Evolutionary conservation across 768 basidiomycete genomes (phyloP), one percentile per base, ranked within the genome.

Genomic region (Auricularia auricula-judae): DNA sequence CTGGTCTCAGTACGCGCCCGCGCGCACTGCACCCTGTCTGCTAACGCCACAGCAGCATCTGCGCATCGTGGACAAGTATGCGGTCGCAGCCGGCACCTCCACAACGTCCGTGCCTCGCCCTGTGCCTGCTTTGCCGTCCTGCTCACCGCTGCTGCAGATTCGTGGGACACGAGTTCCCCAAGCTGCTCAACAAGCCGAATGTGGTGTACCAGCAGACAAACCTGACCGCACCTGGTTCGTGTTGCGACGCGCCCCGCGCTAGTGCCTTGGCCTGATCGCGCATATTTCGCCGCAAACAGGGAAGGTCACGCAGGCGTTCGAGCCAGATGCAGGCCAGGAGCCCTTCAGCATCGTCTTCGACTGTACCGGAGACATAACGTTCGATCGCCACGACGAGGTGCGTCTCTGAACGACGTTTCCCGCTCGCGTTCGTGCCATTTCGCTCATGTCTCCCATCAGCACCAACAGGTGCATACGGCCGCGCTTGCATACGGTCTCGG

Each of bases 141-240:
- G 59, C 58, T 64, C 62, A 14, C 29, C 64, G 36, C 34, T 61
- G 8, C 39, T 59, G 10, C 67, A 93, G 91, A 36, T 93, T 92
- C 73, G 81, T 93, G 68, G 89, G 91, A 12, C 76, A 84, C 16
- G 84, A 87, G 67, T 93, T 94, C 70, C 82, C 86, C 53, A 76
- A 85, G 65, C 75, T 89, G 35, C 78, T 93, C n/a, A 74, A 80
- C 63, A 85, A 85, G 63, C 80, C 86, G 8, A 75, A 82, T 64
- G 86, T 93, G 21, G 87, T 92, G 74, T 94, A 94, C 70, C 82
- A 81, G 60, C 92, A 94, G 72, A 86, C 82, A 35, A 94, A 94
- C 72, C 75, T 94, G 64, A 91, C 88, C 36, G 81, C 89, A 61
- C 74, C 86, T 36, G 71, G 91, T 91, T 71, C 65, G 86, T 76